Evolutionary conservation across 2,329 filamentous ascomycete species (phyloP), one percentile per base, ranked within the genome.

Genomic region (Colletotrichum tropicicola): DNA sequence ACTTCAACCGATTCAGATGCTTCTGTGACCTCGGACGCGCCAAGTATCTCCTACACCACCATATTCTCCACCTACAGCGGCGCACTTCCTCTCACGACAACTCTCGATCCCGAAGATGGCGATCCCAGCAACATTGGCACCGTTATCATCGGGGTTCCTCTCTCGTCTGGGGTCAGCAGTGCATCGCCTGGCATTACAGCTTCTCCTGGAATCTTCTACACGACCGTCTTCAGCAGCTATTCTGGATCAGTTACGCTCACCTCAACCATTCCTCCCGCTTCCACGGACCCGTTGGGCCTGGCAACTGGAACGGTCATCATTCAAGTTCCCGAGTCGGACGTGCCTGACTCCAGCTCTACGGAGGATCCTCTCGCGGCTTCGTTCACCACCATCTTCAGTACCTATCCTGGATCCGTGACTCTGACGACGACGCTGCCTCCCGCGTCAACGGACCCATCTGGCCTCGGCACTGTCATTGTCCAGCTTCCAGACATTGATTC

Each of bases 401-500:
- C 37, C 3, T 56, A 56, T 27, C 15, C 53, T 4, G 53, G 53
- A 21, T 35, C 37, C 6, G 8, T 56, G 17, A 45, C 53, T 2
- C 13, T 56, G 39, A 56, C 53, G 5, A 44, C 53, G 9, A 55
- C 52, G n/a, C 19, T 55, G 17, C 39, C 9, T 10, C 23, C 41
- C 4, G 27, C 25, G 5, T n/a, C 49, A n/a, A 45, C 52, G 2
- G 52, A 55, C 15, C 37, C 52, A 1, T 45, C 52, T 28, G 60
- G 60, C 3, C 60, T 63, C 8, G 55, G 35, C 1, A 61, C 55
- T 4, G 60, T 59, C 5, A 12, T 63, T 6, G 13, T 63, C 10
- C 59, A 63, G 28, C 30, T 57, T 9, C 59, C 52, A 9, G 27
- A 35, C 21, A 10, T 23, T 15, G 23, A 44, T 9, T n/a, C n/a